These are phyloP conservation scores for Tillandsia fasciculata DNA, from an alignment of 176 grass and related monocot species.

Conservation along the genomic window DNA sequence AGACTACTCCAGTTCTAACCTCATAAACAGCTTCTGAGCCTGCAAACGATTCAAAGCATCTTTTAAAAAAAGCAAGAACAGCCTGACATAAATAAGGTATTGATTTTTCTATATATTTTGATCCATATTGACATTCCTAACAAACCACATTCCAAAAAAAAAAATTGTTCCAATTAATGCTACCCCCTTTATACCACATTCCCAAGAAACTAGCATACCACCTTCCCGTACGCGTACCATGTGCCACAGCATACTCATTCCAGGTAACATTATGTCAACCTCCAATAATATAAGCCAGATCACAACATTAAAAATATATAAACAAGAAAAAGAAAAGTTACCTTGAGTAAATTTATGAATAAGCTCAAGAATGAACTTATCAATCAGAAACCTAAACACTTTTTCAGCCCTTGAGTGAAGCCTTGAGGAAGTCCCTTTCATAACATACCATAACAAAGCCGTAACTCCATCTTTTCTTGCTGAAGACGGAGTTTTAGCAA, in stretches of 20 bases:
- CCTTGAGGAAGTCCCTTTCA: conserved; percentile 59
- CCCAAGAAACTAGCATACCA: too few relatives aligned
- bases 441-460: conserved; percentile 69
- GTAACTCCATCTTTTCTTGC: conserved; percentile 40
- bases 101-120: too few relatives aligned
- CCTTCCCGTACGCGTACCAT: too few relatives aligned
- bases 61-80: not conserved
- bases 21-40: conserved; percentile 42
- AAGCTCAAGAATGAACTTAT: conserved; percentile 38
- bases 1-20: conserved; percentile 55
- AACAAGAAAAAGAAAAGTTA: conserved; percentile 27
- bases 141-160: too few relatives aligned
- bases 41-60: conserved; percentile 22
- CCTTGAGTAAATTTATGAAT: conserved; percentile 53
- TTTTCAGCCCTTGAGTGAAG: conserved; percentile 80
- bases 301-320: not conserved
- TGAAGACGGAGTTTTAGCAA: conserved; percentile 52
- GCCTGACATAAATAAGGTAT: not conserved
- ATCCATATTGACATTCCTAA: too few relatives aligned
- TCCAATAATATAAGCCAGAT: not conserved
- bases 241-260: too few relatives aligned
- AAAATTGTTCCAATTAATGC: too few relatives aligned
- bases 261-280: too few relatives aligned
- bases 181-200: too few relatives aligned
- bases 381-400: conserved; percentile 67